Percentiles rank a stretch among this genome's conserved stretches.
Conservation (phyloP, 106 monocot genomes). For the Triglochin maritima region DNA sequence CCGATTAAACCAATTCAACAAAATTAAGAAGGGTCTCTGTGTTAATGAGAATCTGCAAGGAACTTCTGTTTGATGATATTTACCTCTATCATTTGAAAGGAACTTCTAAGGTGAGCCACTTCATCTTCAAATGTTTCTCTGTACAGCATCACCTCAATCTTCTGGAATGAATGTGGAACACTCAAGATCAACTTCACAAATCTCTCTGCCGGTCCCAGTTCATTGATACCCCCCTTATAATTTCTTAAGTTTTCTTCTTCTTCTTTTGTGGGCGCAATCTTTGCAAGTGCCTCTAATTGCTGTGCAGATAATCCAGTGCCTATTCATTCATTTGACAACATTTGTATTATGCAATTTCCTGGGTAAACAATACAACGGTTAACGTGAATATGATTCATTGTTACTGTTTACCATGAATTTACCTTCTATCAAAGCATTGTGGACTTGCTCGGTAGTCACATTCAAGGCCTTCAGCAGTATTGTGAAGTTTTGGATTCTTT, state of each 20-base stretch:
- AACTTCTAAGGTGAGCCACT: slow-evolving; percentile 48
- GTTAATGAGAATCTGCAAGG: not conserved
- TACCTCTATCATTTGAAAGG: slow-evolving; percentile 68
- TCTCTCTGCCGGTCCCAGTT: slow-evolving; percentile 54
- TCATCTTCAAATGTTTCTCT: slow-evolving; percentile 78
- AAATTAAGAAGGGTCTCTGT: not conserved
- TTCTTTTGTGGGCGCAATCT: slow-evolving; percentile 76
- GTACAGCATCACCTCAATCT: slow-evolving; percentile 65
- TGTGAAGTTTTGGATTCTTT: slow-evolving; percentile 81
- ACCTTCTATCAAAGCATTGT: slow-evolving; percentile 50
- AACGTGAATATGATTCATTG: too few relatives aligned
- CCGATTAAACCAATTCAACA: too few relatives aligned
- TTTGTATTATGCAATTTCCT: not conserved
- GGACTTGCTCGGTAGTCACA: slow-evolving; percentile 53
- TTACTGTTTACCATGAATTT: not conserved
- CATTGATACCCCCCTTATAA: slow-evolving; percentile 33
- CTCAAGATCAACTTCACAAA: slow-evolving; percentile 44
- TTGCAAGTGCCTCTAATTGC: slow-evolving; percentile 71
- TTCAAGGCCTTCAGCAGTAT: slow-evolving; percentile 87
- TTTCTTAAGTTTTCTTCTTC: slow-evolving; percentile 56
- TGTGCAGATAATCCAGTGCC: slow-evolving; percentile 58
- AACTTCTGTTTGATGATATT: not conserved
- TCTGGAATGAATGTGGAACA: slow-evolving; percentile 62
- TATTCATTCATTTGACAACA: slow-evolving; percentile 9
- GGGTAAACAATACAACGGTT: too few relatives aligned